Evolutionary conservation across 2,329 filamentous ascomycete species (phyloP), one percentile per base, ranked within the genome.

Genomic region (Talaromyces sp.): DNA sequence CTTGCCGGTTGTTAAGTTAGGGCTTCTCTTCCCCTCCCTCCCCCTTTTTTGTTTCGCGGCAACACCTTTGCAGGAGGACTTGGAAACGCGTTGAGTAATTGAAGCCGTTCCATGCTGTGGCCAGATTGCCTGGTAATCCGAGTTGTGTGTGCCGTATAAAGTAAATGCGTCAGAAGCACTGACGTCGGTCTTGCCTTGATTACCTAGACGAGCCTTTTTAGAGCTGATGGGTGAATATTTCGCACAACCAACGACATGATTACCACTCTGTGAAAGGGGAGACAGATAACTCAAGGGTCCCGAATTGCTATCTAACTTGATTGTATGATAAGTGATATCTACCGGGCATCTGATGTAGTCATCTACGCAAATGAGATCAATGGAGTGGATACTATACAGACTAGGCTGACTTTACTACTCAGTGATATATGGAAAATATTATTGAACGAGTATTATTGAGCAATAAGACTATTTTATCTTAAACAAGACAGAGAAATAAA

Each of bases 401-500:
- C 19, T 45, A 7, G 10, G 7, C 1, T 10, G 5, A 11, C 31
- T 39, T 57, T 37, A 37, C 31, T 33, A 33, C 22, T 31, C 22
- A 22, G 22, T 33, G 16, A 52, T 50, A 57, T 33, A 33, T 6
- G 11, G 50, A 54, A 13, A 47, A 54, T 2, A n/a, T 37, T 45
- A 31, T 59, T 59, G 56, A 59, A 59, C 56, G 37, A 59, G 37
- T 59, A 59, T 59, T 59, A 59, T 59, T 45, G 35, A 59, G 56
- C 56, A 59, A 59, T 45, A 58, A 58, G 14, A 59, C 56, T 59
- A 31, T 43, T 43, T 59, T 27, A 43, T 45, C 39, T 41, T 27
- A 33, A 59, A 59, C 56, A 59, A 43, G 56, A 59, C 56, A 59
- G 22, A 31, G 22, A 59, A 45, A 27, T 13, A 59, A 59, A 59